Evolutionary conservation across 208 protist genomes (phyloP).

Genomic region (Crithidia thermophila): DNA sequence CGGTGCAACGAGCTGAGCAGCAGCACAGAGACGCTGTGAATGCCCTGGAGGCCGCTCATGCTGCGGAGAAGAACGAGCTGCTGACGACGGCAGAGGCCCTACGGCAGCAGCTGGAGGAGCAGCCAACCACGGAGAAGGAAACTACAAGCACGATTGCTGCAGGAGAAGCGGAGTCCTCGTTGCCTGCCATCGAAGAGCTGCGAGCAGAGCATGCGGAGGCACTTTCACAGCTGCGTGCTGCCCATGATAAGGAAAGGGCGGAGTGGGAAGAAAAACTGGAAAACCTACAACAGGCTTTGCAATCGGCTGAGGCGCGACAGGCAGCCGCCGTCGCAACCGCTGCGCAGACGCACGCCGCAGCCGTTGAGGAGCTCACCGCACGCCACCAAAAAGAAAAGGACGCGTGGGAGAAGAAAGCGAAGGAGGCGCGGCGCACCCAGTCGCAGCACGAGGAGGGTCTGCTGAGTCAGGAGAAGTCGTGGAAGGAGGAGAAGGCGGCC

Average conservation of each 20-base stretch:
- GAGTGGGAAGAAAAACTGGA: no score
- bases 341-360: neutral
- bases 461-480: conserved; percentile 4
- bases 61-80: neutral
- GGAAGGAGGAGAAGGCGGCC: conserved; percentile 24
- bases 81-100: neutral
- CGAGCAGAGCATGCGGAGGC: neutral
- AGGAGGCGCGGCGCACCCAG: neutral
- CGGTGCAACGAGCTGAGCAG: neutral
- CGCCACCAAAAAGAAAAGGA: conserved; percentile 5
- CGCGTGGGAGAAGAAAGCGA: neutral
- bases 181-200: no score
- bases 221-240: neutral
- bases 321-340: neutral
- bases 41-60: neutral
- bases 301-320: no score
- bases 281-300: no score
- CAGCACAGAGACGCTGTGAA: conserved; percentile 9
- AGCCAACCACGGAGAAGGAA: no score
- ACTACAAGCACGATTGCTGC: no score
- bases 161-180: no score
- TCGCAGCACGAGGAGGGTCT: neutral
- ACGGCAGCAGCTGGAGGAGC: no score
- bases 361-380: neutral
- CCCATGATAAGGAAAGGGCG: no score